Base-by-base conservation (phyloP, 2,329 filamentous ascomycete species). In the Arthrobotrys pseudoclavata region DNA sequence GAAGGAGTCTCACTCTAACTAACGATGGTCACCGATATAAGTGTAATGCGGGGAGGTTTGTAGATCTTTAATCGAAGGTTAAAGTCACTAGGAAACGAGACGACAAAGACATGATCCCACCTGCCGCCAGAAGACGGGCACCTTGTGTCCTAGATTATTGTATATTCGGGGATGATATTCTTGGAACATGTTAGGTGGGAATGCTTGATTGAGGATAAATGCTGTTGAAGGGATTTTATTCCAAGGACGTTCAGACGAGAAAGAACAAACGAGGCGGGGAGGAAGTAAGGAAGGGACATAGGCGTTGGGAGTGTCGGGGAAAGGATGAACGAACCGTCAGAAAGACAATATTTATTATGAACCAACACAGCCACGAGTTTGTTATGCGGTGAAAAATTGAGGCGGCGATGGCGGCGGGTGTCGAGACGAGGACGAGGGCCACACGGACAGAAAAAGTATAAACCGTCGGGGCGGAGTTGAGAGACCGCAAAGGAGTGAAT, bases 181-280 rank as follows among this genome's bases (percentile, higher is more conserved):
- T 26, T 4, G 34, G 20, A 20, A 42, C 20, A 60, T 60, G 18
- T 24, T 60, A 40, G 1, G 12, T 22, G 10, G 22, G 18, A 4
- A 12, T 18, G 31, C n/a, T 57, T 22, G 9, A 37, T 20, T 5
- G 10, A 45, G n/a, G n/a, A 9, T 13, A 29, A 12, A 37, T 5
- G 10, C 10, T n/a, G n/a, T n/a, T 60, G 55, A 50, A 50, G 3
- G 3, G 20, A 18, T 68, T 29, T 18, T 2, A 22, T 5, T 22
- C 9, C 15, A 45, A 13, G 7, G 3, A 18, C 13, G 5, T 45
- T n/a, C 12, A 15, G 10, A 13, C 22, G 63, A 22, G 20, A 63
- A 26, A 66, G 31, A 20, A 50, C 26, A 34, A 80, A 82, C 83
- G 76, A 82, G 83, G 84, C 82, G 82, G 82, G 83, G 82, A 85